Base-by-base conservation (phyloP, 2,329 filamentous ascomycete genomes). In the Tolypocladium endophyticum region DNA sequence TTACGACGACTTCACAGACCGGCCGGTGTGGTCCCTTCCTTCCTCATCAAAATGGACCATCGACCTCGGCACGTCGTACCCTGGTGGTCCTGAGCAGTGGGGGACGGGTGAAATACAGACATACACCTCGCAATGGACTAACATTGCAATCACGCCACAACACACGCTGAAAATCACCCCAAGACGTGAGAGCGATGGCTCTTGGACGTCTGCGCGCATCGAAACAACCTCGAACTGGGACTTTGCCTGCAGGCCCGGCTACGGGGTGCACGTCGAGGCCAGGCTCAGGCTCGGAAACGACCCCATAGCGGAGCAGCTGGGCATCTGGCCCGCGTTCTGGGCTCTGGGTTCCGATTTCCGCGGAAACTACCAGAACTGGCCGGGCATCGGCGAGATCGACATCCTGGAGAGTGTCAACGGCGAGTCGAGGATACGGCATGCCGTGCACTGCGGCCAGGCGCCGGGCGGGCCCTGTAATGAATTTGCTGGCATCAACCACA, bases 311-410 rank as follows among this genome's bases (percentile, higher is more conserved):
- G 57, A 63, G 5, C 71, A 75, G 61, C 63, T 71, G 55, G 76
- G 77, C 23, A 76, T 79, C 64, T 80, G 78, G 77, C 75, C 74
- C 0, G 77, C 77, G 0, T 79, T 80, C 62, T 80, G 77, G 77
- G 67, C 73, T 28, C 71, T 80, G 38, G 77, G 77, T 7, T 61
- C 68, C 11, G 65, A 62, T 1, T 77, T 72, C 66, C 72, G 76
- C 52, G 65, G 65, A 36, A 70, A 74, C 60, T 73, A 73, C 61
- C 65, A 61, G 18, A 72, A 71, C 61, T 79, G 77, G 78, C 77
- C 78, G 0, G 57, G 63, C 7, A 64, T 73, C 16, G 75, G 74
- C 59, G 78, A 80, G 68, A 69, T 79, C 55, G 78, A 80, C 67
- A 70, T 80, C 53, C 64, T 79, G 59, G 78, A 79, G 66, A 67